phyloP scores from a whole-genome alignment of 192 early-diverging fungal genomes.

The Irineochytrium annulatum region DNA sequence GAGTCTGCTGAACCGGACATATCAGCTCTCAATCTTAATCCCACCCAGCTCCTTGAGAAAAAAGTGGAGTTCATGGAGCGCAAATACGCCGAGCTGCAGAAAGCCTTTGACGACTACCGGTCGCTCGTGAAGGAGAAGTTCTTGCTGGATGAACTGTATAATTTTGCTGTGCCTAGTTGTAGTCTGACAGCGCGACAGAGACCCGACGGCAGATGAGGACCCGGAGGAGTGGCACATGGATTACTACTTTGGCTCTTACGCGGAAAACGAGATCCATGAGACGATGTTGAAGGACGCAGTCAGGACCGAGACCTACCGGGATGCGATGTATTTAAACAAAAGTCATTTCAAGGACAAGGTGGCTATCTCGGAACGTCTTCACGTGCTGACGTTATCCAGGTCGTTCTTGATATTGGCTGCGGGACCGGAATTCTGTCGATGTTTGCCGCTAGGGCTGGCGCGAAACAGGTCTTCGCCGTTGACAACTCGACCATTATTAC shows the following conservation, averaged over 20 bases:
- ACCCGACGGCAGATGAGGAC: slow-evolving; percentile 8
- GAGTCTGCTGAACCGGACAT: slow-evolving; percentile 6
- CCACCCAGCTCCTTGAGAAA: slow-evolving; percentile 14
- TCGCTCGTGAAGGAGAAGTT: slow-evolving; percentile 41
- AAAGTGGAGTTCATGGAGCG: slow-evolving; percentile 18
- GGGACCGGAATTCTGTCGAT: slow-evolving; percentile 89
- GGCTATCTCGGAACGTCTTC: not conserved
- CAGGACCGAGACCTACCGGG: slow-evolving; percentile 75
- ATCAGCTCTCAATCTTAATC: no score
- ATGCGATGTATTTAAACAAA: slow-evolving; percentile 81
- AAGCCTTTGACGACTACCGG: slow-evolving; percentile 41
- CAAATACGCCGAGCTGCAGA: slow-evolving; percentile 27
- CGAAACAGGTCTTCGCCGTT: slow-evolving; percentile 66
- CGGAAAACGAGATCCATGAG: slow-evolving; percentile 65
- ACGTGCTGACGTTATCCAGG: slow-evolving; percentile 2
- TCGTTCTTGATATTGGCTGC: slow-evolving; percentile 84
- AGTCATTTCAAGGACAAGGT: slow-evolving; percentile 77
- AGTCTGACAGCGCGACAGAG: slow-evolving; percentile 3
- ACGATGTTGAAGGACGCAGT: slow-evolving; percentile 84
- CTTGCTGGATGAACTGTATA: slow-evolving; percentile 26
- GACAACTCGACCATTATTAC: slow-evolving; percentile 85
- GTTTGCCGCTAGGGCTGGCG: slow-evolving; percentile 88
- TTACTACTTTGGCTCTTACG: slow-evolving; percentile 61
- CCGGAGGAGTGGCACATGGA: slow-evolving; percentile 42
- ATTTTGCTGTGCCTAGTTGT: not conserved